Evolutionary conservation across 192 early-diverging fungal genomes (phyloP), one percentile per base, ranked within the genome.

Genomic region (Coemansia sp.): DNA sequence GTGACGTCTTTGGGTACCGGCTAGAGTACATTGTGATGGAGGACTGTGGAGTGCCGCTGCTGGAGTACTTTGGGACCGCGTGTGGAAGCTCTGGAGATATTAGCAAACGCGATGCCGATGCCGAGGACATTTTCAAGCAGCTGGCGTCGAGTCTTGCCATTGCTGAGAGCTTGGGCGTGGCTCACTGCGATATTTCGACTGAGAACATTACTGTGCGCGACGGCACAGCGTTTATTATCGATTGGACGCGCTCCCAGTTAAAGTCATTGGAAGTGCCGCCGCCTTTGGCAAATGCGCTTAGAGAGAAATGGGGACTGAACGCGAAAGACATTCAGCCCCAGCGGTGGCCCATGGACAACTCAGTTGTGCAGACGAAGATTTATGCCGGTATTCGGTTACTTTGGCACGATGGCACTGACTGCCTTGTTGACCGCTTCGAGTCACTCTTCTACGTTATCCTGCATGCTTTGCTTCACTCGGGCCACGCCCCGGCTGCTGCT

Each of bases 171-270:
- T 2, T 55, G 3, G 59, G 59, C 4, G 59, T 66, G 5, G 18
- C 66, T 2, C 73, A 75, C 26, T 59, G 67, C 16, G 73, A 69
- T 35, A 41, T 75, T 10, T 75, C 67, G 13, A 34, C 64, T 1
- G 73, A 63, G 6, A 65, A 66, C 36, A 66, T 75, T 35, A 21
- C 62, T 0, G 53, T 75, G 10, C 35, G 37, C n/a, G 25, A 12
- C 7, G 61, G 57, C 5, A 18, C 41, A 6, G 48, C 34, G 0
- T 18, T 31, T 3, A 25, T 65, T 0, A 62, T 69, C 33, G 73
- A 69, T 39, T 75, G 73, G 67, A 67, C 62, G 3, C 64, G 48
- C n/a, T 41, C 61, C 2, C 48, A 64, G 18, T 8, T 61, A 28
- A 1, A 25, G 11, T 16, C 23, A 34, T 18, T 31, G 13, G 5